Evolutionary conservation across 2,329 filamentous ascomycete species (phyloP), one percentile per base, ranked within the genome.

Genomic region (Epichloe aotearoae): DNA sequence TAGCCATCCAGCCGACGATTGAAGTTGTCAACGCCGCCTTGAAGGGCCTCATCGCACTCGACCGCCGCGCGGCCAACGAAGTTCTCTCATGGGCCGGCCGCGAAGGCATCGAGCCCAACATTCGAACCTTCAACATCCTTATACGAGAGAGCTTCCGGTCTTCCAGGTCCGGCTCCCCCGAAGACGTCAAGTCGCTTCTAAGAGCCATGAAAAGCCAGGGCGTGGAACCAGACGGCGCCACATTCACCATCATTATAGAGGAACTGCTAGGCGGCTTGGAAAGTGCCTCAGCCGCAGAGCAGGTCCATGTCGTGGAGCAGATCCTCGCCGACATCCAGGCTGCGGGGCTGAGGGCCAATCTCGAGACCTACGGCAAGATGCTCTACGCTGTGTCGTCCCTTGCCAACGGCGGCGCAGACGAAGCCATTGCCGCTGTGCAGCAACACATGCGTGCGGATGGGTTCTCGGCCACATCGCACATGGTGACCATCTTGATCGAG

Each of bases 401-500:
- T 15, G 56, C 61, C 52, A 65, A 68, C 53, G 64, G 63, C 46
- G 68, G 63, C 39, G 66, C 70, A 23, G 69, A 68, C 41, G 63
- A 66, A 2, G 77, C 80, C 50, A 75, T 86, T 14, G 73, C 75
- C 43, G 73, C 73, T 2, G 73, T 91, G 7, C 72, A 88, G 42
- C 65, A 70, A 1, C 77, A 84, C 62, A 84, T 93, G 74, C 67
- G 69, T 47, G 57, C 60, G 5, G 67, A 71, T 23, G 74, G 75
- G 19, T 59, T 83, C 42, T 62, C 73, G 46, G 73, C 80, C 2
- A 77, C 77, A 4, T 66, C 79, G 1, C 76, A 88, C 57, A 85
- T 88, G 59, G 86, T 86, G 69, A 90, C 86, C 23, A 85, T 83
- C 59, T 75, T 93, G 19, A 70, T 86, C 44, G 77, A 83, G 44